phyloP scores from a whole-genome alignment of 306 rosid genomes.

The Alnus rubra region DNA sequence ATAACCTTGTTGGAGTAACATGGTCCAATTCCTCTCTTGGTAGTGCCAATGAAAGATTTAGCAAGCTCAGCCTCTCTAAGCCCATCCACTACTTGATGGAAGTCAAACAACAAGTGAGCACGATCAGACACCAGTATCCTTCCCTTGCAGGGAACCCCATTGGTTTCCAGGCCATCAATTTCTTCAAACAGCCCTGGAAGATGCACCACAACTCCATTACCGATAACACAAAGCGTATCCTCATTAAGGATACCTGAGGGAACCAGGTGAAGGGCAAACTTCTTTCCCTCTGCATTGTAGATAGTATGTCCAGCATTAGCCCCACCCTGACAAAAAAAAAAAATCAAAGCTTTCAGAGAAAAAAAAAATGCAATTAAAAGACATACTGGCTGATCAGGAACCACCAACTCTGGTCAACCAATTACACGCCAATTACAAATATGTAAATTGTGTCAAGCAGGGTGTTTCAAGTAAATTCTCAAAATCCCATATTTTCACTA shows the following conservation, averaged over 20 bases:
- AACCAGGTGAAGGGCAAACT: slow-evolving; percentile 93
- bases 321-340: slow-evolving; percentile 61
- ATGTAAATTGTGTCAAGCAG: neutral
- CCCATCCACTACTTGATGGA: slow-evolving; percentile 89
- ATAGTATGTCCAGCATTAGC: slow-evolving; percentile 98
- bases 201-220: slow-evolving; percentile 96
- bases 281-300: slow-evolving; percentile 92
- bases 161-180: slow-evolving; percentile 76
- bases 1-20: slow-evolving; percentile 88
- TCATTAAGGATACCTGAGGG: slow-evolving; percentile 95
- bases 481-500: neutral
- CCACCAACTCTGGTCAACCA: neutral
- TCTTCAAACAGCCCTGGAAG: slow-evolving; percentile 83
- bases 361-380: neutral
- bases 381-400: neutral
- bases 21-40: slow-evolving; percentile 98
- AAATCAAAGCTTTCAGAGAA: slow-evolving; percentile 23
- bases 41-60: slow-evolving; percentile 93
- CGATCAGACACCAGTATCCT: slow-evolving; percentile 94
- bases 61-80: slow-evolving; percentile 89
- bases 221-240: slow-evolving; percentile 86
- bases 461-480: neutral
- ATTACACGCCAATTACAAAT: neutral
- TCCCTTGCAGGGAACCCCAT: slow-evolving; percentile 84
- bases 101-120: slow-evolving; percentile 89